Percentiles rank a stretch among this genome's conserved stretches.
Conservation (phyloP, 306 rosid genomes). For the Alnus glutinosa region DNA sequence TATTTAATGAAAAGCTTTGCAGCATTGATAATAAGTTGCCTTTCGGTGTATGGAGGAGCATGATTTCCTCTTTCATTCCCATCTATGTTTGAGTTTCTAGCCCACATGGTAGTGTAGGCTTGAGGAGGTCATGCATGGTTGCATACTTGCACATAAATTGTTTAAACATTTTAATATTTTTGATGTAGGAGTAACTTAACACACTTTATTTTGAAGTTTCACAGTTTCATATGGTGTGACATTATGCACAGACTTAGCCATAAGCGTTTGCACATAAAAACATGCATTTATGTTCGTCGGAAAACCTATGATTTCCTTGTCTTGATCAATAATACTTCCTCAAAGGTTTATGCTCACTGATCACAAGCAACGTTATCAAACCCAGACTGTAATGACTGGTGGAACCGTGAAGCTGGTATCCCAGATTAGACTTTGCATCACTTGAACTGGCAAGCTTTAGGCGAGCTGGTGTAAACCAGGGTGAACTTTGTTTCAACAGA, state of each 20-base stretch:
- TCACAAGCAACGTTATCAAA: not conserved
- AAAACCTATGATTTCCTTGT: not conserved
- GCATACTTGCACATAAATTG: not conserved
- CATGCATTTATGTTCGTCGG: not conserved
- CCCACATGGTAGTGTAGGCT: not conserved
- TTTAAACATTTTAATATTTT: not conserved
- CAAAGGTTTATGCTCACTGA: not conserved
- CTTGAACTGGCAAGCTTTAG: not conserved
- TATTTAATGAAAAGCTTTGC: not conserved
- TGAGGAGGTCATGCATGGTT: not conserved
- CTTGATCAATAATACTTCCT: not conserved
- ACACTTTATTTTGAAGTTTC: not conserved
- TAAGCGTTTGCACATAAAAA: not conserved
- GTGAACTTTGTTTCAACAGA: not conserved
- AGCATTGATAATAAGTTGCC: not conserved
- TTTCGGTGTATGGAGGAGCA: not conserved
- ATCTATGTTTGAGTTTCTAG: not conserved
- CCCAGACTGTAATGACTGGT: not conserved
- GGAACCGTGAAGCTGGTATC: not conserved
- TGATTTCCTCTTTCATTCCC: not conserved
- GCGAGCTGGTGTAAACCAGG: not conserved
- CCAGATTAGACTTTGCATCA: not conserved
- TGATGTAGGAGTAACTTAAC: not conserved
- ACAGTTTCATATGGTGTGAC: not conserved
- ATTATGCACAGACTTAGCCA: not conserved